Base-by-base conservation (phyloP, 1,284 basidiomycete genomes). In the Testicularia cyperi region DNA sequence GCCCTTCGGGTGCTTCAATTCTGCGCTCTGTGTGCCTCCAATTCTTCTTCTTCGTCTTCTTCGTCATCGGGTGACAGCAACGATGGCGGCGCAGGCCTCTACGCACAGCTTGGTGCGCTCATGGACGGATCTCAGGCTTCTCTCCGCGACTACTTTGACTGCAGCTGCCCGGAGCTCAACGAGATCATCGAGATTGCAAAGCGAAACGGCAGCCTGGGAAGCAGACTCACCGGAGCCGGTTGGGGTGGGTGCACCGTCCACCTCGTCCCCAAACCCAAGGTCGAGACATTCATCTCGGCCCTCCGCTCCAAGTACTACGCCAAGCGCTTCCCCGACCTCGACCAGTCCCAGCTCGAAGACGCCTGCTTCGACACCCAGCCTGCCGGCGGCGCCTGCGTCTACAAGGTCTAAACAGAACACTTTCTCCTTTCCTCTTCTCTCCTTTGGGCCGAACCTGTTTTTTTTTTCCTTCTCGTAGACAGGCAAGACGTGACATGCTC, bases 191-290 rank as follows among this genome's bases (percentile, higher is more conserved):
- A 48, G 6, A 67, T 75, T n/a, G 72, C 71, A 4, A 61, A 68
- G 27, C 18, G 41, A 21, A 60, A 65, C 40, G 74, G 74, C 7
- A 53, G 70, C 13, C 30, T 74, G 18, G 74, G 72, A 13, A 58
- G 65, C 16, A 56, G 74, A 3, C 34, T 72, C 22, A 74, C 71
- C 1, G 72, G 74, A 8, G 74, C 74, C 0, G 74, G 74, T 3
- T 76, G 74, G 74, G 74, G 74, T 16, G 74, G 74, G 2, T 72
- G 65, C 29, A 69, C 72, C 10, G 72, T 76, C 9, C 63, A 66
- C 21, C 48, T 76, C 21, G 71, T 76, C 3, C 67, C 68, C n/a
- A 56, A 65, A 18, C 45, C 46, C 16, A 55, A 65, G n/a, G 53
- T 72, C 1, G 31, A 54, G 25, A 35, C 42, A 2, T 57, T 76